Conservation (phyloP, 1,284 basidiomycete genomes). For the Cryptococcus wingfieldii region DNA sequence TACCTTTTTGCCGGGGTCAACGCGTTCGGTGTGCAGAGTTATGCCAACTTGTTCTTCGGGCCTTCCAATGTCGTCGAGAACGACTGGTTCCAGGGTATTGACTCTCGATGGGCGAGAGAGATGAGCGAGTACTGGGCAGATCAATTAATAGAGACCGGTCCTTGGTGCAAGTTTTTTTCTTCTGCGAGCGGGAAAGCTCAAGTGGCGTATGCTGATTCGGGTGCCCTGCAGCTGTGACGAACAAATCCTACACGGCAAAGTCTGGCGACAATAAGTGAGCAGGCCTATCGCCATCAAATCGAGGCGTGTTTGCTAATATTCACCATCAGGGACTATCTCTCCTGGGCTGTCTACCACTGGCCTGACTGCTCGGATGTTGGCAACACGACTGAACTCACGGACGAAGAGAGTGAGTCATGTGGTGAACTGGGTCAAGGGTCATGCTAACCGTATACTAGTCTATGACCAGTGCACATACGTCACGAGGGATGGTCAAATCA, state of each 20-base stretch:
- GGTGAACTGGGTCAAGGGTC: not conserved
- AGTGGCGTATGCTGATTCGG: not conserved
- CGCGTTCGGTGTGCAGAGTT: constrained; percentile 1
- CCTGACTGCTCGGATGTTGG: constrained; percentile 18
- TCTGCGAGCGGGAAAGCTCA: not conserved
- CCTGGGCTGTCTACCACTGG: constrained; percentile 9
- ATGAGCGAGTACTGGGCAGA: not conserved
- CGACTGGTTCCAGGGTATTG: not conserved
- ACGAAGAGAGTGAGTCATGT: constrained; percentile 13
- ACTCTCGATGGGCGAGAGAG: not conserved
- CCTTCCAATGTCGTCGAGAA: not conserved
- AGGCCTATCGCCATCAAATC: not conserved
- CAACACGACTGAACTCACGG: constrained; percentile 19
- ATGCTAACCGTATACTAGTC: constrained; percentile 14
- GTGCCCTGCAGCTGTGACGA: not conserved
- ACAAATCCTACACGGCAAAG: not conserved
- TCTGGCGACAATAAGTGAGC: not conserved
- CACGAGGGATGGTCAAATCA: constrained; percentile 59
- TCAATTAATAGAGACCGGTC: not conserved
- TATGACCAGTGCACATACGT: constrained; percentile 61
- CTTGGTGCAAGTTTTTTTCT: not conserved
- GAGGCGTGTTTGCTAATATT: not conserved
- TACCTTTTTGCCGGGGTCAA: not conserved
- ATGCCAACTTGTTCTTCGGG: not conserved
- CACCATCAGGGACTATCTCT: not conserved